A percentile compares a stretch with the other conserved stretches of the same genome.
phyloP scores from a whole-genome alignment of 176 grass and related monocot genomes.

The Aegilops umbellulata region DNA sequence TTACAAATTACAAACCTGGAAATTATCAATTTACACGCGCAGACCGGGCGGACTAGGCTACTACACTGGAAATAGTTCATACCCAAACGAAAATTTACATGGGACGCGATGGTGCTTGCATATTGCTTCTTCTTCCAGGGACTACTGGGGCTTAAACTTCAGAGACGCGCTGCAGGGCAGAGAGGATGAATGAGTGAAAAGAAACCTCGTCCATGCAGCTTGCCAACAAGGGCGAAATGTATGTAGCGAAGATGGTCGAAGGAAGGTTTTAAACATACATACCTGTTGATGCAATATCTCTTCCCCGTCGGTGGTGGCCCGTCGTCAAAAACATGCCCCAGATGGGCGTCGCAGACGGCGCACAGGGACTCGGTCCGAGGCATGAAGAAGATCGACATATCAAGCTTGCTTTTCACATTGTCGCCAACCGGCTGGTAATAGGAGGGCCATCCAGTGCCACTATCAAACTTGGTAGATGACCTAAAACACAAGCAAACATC shows the following conservation, averaged over 20 bases:
- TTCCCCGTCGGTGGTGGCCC: constrained; percentile 71
- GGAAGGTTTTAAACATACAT: not conserved
- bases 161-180: constrained; percentile 24
- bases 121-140: not conserved
- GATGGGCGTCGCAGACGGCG: constrained; percentile 64
- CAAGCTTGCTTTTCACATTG: constrained; percentile 73
- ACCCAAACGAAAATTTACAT: not conserved
- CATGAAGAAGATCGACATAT: constrained; percentile 90
- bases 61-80: not conserved
- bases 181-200: not conserved
- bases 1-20: not conserved
- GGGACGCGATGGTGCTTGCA: no score
- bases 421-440: constrained; percentile 70
- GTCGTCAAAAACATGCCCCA: constrained; percentile 79
- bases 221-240: not conserved
- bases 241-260: not conserved
- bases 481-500: constrained; percentile 33
- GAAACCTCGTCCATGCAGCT: constrained; percentile 30
- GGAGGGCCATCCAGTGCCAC: constrained; percentile 85
- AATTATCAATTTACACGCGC: not conserved
- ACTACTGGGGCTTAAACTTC: constrained; percentile 23
- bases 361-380: constrained; percentile 73
- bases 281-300: constrained; percentile 83
- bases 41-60: not conserved
- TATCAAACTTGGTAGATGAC: constrained; percentile 83